Base-by-base conservation (phyloP, 139 green algal genomes). In the Coelastrella sp. region DNA sequence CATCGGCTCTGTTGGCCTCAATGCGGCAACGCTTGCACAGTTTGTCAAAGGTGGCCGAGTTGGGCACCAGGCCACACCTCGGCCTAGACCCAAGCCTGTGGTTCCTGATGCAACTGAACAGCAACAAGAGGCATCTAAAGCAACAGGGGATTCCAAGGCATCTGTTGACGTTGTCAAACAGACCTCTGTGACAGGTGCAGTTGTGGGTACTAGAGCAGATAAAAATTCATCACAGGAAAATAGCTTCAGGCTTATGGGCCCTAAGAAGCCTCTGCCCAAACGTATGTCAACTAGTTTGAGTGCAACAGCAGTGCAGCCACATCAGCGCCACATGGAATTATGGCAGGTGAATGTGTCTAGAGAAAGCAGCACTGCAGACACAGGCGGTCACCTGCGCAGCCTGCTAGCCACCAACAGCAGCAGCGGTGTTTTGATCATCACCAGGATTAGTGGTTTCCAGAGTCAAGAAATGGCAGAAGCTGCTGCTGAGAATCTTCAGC, bases 191-290 rank as follows among this genome's bases (percentile, higher is more conserved):
- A 1, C 40, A 59, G 35, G 32, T 27, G 23, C 75, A 72, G 75
- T 34, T 69, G 25, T 34, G 35, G 53, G 6, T 23, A 81, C 15
- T 38, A 53, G 37, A 66, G 35, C 27, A 17, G 34, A 25, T 17
- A 17, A 57, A 73, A 50, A 5, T 25, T 3, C 76, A 73, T 5
- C 23, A 83, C 32, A 23, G 50, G 77, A 57, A 74, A 59, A 41
- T 30, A 38, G n/a, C n/a, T 48, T 77, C 38, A 30, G 43, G 62
- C 27, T 79, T n/a, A 63, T 79, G 71, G 71, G 71, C 35, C 71
- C 71, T 27, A 79, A 79, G 71, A 79, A 48, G 17, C 38, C 68
- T 27, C 23, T 77, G 4, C n/a, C n/a, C n/a, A 37, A 19, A 57
- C 68, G 68, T 23, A 79, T 64, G 72, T 43, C 35, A 53, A n/a